Conservation (phyloP, 805 yeast genomes). For the Cyberlindnera americana region DNA sequence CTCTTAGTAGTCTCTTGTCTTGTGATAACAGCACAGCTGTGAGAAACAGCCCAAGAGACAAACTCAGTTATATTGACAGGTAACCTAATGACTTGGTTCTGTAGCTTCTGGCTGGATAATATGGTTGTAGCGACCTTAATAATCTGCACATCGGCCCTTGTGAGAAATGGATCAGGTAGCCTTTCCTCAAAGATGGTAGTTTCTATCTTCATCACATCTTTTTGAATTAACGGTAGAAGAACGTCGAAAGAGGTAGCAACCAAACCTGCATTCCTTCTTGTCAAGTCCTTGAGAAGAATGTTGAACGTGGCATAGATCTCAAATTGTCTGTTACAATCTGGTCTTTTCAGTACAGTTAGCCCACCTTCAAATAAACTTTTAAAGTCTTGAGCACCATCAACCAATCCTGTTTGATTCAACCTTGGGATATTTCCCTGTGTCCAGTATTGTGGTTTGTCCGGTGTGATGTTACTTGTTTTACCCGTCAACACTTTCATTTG, state of each 20-base stretch:
- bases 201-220: constrained; percentile 15
- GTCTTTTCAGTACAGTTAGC: constrained; percentile 11
- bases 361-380: constrained; percentile 24
- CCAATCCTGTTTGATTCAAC: constrained; percentile 1
- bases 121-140: constrained; percentile 17
- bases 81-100: constrained; percentile 8
- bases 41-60: constrained; percentile 17
- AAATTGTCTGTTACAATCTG: constrained; percentile 19
- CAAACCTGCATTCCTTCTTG: constrained; percentile 12
- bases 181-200: constrained; percentile 4
- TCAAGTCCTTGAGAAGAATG: constrained; percentile 21
- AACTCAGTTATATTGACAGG: constrained; percentile 4
- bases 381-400: constrained; percentile 16
- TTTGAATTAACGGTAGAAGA: constrained; percentile 8
- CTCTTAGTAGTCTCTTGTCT: constrained; percentile 20
- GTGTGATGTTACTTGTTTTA: background rate
- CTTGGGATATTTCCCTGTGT: constrained; percentile 25
- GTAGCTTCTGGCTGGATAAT: constrained; percentile 16
- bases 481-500: constrained; percentile 9
- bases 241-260: constrained; percentile 9
- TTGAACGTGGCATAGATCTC: constrained; percentile 27
- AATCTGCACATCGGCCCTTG: constrained; percentile 25
- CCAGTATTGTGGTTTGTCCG: constrained; percentile 22
- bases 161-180: constrained; percentile 19
- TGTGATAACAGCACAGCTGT: constrained; percentile 14